phyloP scores from a whole-genome alignment of 2,329 filamentous ascomycete species.

The Cadophora gregata region DNA sequence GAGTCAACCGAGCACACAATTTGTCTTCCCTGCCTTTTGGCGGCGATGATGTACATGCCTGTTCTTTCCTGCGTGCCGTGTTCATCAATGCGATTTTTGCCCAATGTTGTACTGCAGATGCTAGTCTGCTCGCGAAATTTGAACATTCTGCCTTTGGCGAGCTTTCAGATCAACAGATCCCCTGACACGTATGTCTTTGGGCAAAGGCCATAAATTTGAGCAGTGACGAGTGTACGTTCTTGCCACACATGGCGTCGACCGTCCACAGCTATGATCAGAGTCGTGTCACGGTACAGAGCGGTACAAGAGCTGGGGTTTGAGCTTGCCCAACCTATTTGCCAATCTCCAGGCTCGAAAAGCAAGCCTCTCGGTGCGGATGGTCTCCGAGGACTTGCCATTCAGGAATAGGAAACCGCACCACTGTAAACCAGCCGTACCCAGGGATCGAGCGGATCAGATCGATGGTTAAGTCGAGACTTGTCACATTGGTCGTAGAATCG shows the following conservation, averaged over 20 bases:
- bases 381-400: conserved; percentile 5
- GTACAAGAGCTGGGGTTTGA: neutral
- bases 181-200: conserved; percentile 4
- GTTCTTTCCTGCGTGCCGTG: conserved; percentile 9
- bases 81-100: conserved; percentile 26
- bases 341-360: neutral
- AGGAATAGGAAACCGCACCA: neutral
- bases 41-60: conserved; percentile 12
- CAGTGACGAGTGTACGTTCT: neutral
- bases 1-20: neutral
- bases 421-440: neutral
- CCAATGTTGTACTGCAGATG: conserved; percentile 34
- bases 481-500: conserved; percentile 16
- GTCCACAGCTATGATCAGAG: neutral
- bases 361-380: conserved; percentile 2
- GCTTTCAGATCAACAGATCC: neutral
- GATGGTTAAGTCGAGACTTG: conserved; percentile 4
- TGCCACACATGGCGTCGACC: conserved; percentile 11
- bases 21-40: neutral
- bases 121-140: conserved; percentile 3
- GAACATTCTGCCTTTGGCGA: conserved; percentile 12
- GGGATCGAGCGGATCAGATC: conserved; percentile 1
- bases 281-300: neutral
- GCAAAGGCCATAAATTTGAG: conserved; percentile 12
- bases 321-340: neutral